Base-by-base conservation (phyloP, 768 basidiomycete species). In the Punctularia strigosozonata region DNA sequence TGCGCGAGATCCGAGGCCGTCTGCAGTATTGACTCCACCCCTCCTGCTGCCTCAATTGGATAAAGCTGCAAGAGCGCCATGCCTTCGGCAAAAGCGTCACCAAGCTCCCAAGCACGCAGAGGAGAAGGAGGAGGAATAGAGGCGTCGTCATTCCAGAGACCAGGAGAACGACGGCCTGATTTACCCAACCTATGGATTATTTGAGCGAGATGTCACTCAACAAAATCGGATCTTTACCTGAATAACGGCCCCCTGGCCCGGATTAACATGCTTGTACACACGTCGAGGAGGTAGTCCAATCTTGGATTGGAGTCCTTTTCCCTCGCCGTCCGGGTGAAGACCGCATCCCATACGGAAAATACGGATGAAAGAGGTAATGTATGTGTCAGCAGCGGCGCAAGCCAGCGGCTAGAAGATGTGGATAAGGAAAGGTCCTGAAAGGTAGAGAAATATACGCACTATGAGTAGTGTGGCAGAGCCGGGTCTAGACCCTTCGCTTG, bases 381-480 rank as follows among this genome's bases (percentile, higher is more conserved):
- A 46, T 85, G 83, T 0, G 79, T 71, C 17, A 87, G 57, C 5
- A 88, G 49, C 8, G 82, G 71, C 10, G 79, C 71, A 8, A 87
- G 60, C 84, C 84, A 88, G 32, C 75, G 79, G 56, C 84, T 86
- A 44, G 12, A 36, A 31, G 23, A 42, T 17, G 39, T 36, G 21
- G 4, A 38, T 37, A 6, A 44, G 34, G n/a, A n/a, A n/a, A 30
- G 28, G 28, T 15, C 10, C 15, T 10, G 10, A 30, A 30, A 30
- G 28, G 10, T 30, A 15, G 15, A 58, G 31, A 15, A 12, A 7
- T 4, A 25, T 12, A 47, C 83, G 45, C 57, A 86, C 84, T 79
- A 80, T 35, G 84, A 84, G 55, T 83, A 87, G 58, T 87, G 82
- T 3, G 84, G 84, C 20, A 79, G 59, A 20, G 66, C 58, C 17